Evolutionary conservation across 1,284 basidiomycete species (phyloP), one percentile per base, ranked within the genome.

Genomic region (Apiotrichum akiyoshidainum): DNA sequence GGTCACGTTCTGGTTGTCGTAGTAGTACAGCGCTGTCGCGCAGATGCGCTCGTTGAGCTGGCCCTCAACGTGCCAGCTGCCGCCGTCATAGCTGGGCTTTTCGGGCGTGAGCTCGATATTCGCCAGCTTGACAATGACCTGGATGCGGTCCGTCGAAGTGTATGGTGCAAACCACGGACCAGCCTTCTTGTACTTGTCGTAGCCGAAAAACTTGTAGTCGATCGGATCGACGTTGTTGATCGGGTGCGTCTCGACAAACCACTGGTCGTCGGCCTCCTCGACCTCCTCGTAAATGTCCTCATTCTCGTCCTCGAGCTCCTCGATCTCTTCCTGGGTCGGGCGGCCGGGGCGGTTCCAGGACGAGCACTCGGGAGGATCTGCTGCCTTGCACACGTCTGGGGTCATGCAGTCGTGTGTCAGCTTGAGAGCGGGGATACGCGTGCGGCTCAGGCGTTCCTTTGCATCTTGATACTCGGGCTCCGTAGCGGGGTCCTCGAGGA

Each of bases 231-330:
- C 55, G 16, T 58, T 53, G 17, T 10, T 17, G 21, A 58, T 22
- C 1, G 45, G 21, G 54, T 63, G 61, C 14, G 55, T 63, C 26
- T 39, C 39, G 17, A 48, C 21, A 49, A 41, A 58, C 61, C 61
- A 63, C 22, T 13, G 10, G 8, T 53, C 46, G 37, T 59, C 17
- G 4, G 16, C 39, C 8, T 55, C 40, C 35, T 44, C 2, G 49
- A 37, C 35, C 16, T 40, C 22, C 35, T 51, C 35, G 6, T 42
- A 42, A 5, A n/a, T n/a, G 6, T 26, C 45, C 17, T 54, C 34
- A 17, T 46, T 45, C 5, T 54, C 53, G 26, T 42, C 39, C 21
- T 52, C 40, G 4, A 17, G 8, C 26, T 13, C 34, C 26, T 31
- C 34, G 2, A 37, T 22, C 40, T 35, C 31, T 1, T 45, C 42